A percentile compares a stretch with the other conserved stretches of the same genome.
Conservation (phyloP, 1,139 yeast genomes). For the Blastobotrys elegans region DNA sequence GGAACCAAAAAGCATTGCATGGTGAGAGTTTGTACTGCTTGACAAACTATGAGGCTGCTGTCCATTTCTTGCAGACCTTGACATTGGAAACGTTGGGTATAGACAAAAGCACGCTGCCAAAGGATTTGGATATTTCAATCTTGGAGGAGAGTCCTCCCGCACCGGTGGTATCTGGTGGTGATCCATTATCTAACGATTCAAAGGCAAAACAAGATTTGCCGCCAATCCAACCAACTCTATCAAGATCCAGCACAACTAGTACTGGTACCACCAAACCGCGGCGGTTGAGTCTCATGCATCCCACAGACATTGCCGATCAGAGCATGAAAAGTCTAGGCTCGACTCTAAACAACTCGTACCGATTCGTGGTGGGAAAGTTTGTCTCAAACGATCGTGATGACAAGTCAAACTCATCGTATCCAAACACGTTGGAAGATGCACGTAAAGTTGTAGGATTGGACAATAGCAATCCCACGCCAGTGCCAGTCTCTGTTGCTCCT, state of each 20-base stretch:
- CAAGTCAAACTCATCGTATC: constrained; percentile 19
- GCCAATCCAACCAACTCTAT: neutral
- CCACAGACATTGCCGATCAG: constrained; percentile 27
- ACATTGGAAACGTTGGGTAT: constrained; percentile 39
- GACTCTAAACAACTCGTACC: constrained; percentile 32
- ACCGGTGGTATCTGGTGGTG: neutral
- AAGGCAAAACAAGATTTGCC: neutral
- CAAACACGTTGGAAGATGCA: constrained; percentile 29
- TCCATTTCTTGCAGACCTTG: constrained; percentile 48
- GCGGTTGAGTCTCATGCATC: constrained; percentile 6
- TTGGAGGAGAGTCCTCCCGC: constrained; percentile 3
- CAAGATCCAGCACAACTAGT: neutral
- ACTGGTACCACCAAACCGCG: neutral
- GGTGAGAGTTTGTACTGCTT: constrained; percentile 55
- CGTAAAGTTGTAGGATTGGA: constrained; percentile 25
- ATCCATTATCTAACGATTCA: neutral
- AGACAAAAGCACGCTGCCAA: constrained; percentile 14
- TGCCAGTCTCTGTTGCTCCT: neutral
- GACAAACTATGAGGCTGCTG: constrained; percentile 62
- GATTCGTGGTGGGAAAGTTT: constrained; percentile 32
- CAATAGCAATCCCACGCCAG: constrained; percentile 2
- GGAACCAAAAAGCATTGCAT: constrained; percentile 42
- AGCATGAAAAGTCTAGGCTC: constrained; percentile 31
- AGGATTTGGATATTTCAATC: constrained; percentile 14
- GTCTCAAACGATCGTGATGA: constrained; percentile 10